Evolutionary conservation across 768 basidiomycete genomes (phyloP).

Genomic region (Rossbeevera mucosa): DNA sequence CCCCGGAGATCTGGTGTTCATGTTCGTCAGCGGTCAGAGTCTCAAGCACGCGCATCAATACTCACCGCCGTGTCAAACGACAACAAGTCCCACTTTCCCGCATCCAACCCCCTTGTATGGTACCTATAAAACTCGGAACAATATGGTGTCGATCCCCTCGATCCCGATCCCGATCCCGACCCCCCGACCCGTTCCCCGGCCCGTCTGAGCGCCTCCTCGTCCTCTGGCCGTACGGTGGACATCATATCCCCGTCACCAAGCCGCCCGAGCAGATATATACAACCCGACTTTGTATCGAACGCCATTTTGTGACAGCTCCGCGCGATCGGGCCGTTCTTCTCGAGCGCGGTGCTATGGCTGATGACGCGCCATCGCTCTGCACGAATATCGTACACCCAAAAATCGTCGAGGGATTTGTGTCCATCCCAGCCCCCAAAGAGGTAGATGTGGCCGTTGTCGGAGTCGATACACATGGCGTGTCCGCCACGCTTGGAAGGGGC

Average conservation of each 20-base stretch:
- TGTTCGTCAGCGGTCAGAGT: not conserved
- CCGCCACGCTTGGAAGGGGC: conserved; percentile 67
- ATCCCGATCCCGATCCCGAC: not conserved
- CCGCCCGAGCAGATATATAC: conserved; percentile 70
- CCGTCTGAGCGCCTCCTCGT: conserved; percentile 17
- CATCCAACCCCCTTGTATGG: conserved; percentile 35
- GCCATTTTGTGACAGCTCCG: conserved; percentile 81
- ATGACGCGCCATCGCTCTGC: conserved; percentile 59
- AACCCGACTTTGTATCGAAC: conserved; percentile 65
- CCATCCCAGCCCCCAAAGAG: conserved; percentile 82
- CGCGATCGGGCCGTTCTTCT: conserved; percentile 63
- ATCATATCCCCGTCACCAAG: conserved; percentile 52
- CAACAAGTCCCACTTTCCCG: conserved; percentile 69
- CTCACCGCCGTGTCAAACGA: conserved; percentile 64
- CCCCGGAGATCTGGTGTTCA: conserved; percentile 48
- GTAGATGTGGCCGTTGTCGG: conserved; percentile 57
- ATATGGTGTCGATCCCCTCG: conserved; percentile 27
- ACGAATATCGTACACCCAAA: conserved; percentile 67
- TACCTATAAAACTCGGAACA: conserved; percentile 77
- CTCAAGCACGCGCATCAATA: not conserved
- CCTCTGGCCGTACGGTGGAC: conserved; percentile 17
- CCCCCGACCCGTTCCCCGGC: conserved; percentile 19
- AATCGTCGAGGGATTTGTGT: conserved; percentile 65
- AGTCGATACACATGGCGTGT: conserved; percentile 79
- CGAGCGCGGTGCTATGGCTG: conserved; percentile 48